phyloP scores from a whole-genome alignment of 2,329 filamentous ascomycete genomes.

The Xylogone sp. region DNA sequence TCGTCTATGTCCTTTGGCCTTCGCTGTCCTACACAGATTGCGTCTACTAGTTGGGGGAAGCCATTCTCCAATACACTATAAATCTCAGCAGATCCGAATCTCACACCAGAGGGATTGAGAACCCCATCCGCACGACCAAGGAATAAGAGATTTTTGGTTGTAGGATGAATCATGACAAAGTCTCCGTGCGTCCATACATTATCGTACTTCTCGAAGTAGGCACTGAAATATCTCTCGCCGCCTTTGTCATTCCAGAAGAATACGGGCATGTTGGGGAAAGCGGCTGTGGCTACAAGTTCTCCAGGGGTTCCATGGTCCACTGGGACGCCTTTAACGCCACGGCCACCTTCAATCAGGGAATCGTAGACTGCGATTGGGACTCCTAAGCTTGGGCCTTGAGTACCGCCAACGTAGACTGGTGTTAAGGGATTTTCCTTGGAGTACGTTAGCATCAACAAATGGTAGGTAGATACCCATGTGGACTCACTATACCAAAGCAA shows the following conservation, averaged over 20 bases:
- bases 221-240: conserved; percentile 42
- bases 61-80: conserved; percentile 68
- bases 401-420: conserved; percentile 60
- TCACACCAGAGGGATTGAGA: conserved; percentile 72
- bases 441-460: too few species aligned
- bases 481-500: conserved; percentile 61
- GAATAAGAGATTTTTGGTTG: conserved; percentile 61
- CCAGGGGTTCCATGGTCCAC: conserved; percentile 61
- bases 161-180: conserved; percentile 68
- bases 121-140: conserved; percentile 75
- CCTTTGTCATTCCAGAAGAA: conserved; percentile 56
- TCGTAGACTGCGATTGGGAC: conserved; percentile 60
- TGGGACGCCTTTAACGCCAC: conserved; percentile 33
- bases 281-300: conserved; percentile 66
- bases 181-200: conserved; percentile 81
- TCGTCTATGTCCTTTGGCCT: conserved; percentile 56
- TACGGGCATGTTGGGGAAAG: conserved; percentile 75
- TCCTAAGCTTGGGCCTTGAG: conserved; percentile 48
- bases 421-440: conserved; percentile 60
- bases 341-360: conserved; percentile 45
- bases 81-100: conserved; percentile 78
- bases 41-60: conserved; percentile 65
- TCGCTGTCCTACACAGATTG: conserved; percentile 77
- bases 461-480: conserved; percentile 50
- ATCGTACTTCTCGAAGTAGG: conserved; percentile 60